These are phyloP conservation scores for Kockiozyma suomiensis DNA, from an alignment of 805 yeast genomes.

Conservation along the genomic window DNA sequence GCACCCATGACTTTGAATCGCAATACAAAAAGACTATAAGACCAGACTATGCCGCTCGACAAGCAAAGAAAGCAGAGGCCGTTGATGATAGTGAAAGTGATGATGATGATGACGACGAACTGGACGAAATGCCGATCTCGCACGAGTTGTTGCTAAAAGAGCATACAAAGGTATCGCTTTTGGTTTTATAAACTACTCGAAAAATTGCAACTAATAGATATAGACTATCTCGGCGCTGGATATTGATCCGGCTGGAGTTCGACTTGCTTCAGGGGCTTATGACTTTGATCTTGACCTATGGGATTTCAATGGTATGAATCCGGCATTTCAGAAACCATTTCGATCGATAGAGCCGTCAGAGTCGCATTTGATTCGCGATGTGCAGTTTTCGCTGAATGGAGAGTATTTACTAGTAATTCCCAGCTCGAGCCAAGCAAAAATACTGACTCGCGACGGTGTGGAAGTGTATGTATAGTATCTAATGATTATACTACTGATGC, in stretches of 20 bases:
- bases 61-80: constrained; percentile 4
- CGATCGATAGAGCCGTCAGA: constrained; percentile 37
- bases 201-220: too few relatives aligned
- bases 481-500: background rate
- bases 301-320: constrained; percentile 44
- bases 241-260: constrained; percentile 38
- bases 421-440: constrained; percentile 35
- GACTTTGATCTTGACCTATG: constrained; percentile 41
- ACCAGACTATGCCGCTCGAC: constrained; percentile 12
- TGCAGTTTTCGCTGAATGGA: constrained; percentile 33
- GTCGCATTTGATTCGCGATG: constrained; percentile 36
- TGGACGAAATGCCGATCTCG: constrained; percentile 43
- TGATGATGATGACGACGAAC: constrained; percentile 40
- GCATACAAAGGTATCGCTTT: constrained; percentile 36
- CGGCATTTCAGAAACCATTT: constrained; percentile 35
- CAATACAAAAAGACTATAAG: constrained; percentile 16
- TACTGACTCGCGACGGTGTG: constrained; percentile 39
- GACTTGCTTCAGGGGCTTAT: constrained; percentile 39
- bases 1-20: constrained; percentile 10
- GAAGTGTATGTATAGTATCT: constrained; percentile 19
- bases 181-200: background rate
- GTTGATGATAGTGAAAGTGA: constrained; percentile 16
- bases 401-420: constrained; percentile 36
- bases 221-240: constrained; percentile 35
- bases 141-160: constrained; percentile 40